Evolutionary conservation across 306 rosid species (phyloP), one percentile per base, ranked within the genome.

Genomic region (Carpinus viminea): DNA sequence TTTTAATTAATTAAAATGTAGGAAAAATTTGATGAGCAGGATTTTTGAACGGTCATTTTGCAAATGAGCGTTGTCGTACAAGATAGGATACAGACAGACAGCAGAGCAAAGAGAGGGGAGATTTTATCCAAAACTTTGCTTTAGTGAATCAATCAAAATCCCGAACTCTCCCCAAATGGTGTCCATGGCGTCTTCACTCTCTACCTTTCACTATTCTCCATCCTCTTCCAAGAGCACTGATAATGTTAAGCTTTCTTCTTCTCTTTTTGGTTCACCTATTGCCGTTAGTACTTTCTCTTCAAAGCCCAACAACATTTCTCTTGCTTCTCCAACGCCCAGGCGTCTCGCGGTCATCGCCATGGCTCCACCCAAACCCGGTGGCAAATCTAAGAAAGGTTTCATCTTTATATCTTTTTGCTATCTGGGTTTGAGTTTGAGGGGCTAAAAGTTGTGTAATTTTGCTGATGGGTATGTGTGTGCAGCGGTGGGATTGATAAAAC

Each of bases 361-460:
- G 99, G 99, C 99, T 75, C 99, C 99, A 0, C 99, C 99, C 1
- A 94, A 95, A 73, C 91, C 99, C 18, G 94, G 91, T 3, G 98
- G 98, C 1, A 95, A 95, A 76, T 74, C 91, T 77, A 95, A 93
- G 83, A 95, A 95, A 88, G 99, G 99, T 90, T n/a, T 20, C 4
- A 7, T 50, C 24, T 43, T 45, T 18, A 16, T 17, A 75, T 69
- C 24, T 12, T 21, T 2, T 60, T 79, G 26, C 4, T 45, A 5
- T 1, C 12, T 17, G 38, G 11, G 64, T 59, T 20, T 55, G 12
- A 17, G 16, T 16, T 9, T n/a, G 56, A 38, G 54, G 43, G 10
- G 11, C 10, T 59, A 24, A 24, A 21, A 24, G 21, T 56, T 45
- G 45, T 36, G 31, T 74, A 79, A 68, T 70, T 56, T 60, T 21